Conservation (phyloP, 139 green algal species). For the Chlamydomonas sp. region DNA sequence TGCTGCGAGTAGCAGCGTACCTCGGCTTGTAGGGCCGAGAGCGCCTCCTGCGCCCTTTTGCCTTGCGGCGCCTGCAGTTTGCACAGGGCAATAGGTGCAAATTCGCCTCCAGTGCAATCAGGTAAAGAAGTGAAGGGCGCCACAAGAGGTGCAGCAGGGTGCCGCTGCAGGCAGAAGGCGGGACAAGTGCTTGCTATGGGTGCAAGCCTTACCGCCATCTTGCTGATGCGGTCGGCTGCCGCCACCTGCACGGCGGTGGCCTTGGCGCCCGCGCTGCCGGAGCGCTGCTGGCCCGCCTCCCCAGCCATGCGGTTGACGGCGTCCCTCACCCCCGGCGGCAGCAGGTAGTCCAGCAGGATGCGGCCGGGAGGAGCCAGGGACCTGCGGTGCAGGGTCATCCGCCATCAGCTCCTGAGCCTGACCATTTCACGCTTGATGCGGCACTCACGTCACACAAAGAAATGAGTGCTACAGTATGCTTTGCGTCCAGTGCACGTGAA, state of each 20-base stretch:
- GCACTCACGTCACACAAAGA: no score
- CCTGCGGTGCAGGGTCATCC: background rate
- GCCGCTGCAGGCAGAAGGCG: no score
- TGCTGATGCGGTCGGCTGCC: no score
- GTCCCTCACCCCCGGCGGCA: constrained; percentile 28
- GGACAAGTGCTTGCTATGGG: no score
- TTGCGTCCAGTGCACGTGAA: no score
- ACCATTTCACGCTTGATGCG: no score
- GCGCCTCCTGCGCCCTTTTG: constrained; percentile 24
- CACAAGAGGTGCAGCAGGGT: no score
- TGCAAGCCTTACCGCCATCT: no score
- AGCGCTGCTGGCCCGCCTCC: background rate
- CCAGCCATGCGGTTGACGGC: background rate
- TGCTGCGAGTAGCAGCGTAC: constrained; percentile 29
- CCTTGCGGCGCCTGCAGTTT: constrained; percentile 27
- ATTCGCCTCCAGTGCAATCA: no score
- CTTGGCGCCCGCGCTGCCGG: background rate
- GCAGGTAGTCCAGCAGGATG: constrained; percentile 37
- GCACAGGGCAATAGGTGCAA: background rate
- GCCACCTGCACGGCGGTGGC: background rate
- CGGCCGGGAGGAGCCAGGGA: background rate
- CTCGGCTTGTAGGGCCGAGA: constrained; percentile 42
- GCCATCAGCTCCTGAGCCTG: no score
- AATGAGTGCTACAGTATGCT: no score
- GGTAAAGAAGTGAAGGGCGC: no score